Conservation (phyloP, 371 early-diverging fungal species). For the Mucor irregularis region DNA sequence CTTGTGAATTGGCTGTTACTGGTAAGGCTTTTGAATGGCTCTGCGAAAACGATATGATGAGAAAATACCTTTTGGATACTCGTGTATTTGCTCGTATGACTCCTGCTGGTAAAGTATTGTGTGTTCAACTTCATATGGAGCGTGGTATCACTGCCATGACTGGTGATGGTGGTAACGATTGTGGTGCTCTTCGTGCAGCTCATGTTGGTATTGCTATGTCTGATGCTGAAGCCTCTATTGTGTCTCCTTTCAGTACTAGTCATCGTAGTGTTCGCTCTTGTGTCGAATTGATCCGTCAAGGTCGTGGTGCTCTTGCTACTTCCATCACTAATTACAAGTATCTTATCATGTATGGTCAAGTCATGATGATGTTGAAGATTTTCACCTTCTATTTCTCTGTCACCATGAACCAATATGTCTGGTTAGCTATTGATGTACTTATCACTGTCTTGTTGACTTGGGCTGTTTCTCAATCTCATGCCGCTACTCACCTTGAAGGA, state of each 20-base stretch:
- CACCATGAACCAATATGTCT: conserved; percentile 58
- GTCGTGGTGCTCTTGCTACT: conserved; percentile 76
- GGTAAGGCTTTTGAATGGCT: conserved; percentile 70
- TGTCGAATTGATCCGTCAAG: conserved; percentile 74
- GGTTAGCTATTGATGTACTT: conserved; percentile 73
- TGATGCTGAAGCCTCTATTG: conserved; percentile 84
- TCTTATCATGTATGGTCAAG: conserved; percentile 73
- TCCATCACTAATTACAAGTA: conserved; percentile 79
- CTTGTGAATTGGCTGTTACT: conserved; percentile 70
- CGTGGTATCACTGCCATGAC: conserved; percentile 83
- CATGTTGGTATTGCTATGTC: conserved; percentile 92
- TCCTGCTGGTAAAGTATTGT: conserved; percentile 71
- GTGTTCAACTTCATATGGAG: conserved; percentile 77
- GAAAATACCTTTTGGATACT: conserved; percentile 51
- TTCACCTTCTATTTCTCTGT: conserved; percentile 59
- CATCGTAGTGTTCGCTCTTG: conserved; percentile 67
- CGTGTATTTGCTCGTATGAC: conserved; percentile 83
- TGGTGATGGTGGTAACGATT: conserved; percentile 98
- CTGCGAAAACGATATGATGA: conserved; percentile 39
- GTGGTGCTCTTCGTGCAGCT: conserved; percentile 89
- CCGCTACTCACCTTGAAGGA: conserved; percentile 54
- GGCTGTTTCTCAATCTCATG: conserved; percentile 65
- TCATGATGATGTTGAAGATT: conserved; percentile 72
- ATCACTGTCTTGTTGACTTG: conserved; percentile 66
- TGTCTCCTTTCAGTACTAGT: conserved; percentile 83